Evolutionary conservation across 495 filamentous ascomycete species (phyloP), one percentile per base, ranked within the genome.

Genomic region (Glonium stellatum): DNA sequence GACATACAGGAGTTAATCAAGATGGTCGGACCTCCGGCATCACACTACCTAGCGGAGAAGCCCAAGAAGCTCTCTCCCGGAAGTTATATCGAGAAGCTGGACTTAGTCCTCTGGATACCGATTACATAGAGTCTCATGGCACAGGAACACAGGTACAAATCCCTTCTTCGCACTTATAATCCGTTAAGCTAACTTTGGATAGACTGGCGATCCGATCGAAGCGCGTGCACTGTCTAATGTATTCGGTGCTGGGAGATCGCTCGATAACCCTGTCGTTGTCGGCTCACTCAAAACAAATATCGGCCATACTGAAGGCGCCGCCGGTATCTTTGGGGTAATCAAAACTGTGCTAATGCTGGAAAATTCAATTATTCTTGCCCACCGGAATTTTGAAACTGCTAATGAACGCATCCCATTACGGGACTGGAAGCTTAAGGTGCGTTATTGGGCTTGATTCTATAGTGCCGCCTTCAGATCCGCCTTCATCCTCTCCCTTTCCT

Each of bases 271-370:
- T 27, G 4, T 63, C n/a, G 1, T 19, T n/a, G 75, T 87, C 22
- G 83, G 83, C 15, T 82, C 82, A 11, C 5, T 52, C 12, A 70
- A 71, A 53, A 50, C 67, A 1, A 70, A 69, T 55, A 76, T 84
- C 21, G 69, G 70, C 1, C 70, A 71, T 53, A 21, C 61, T 0
- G 70, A 70, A 48, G 68, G 66, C 1, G 66, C 57, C 8, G 59
- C 62, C 51, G 69, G 70, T 37, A 59, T 77, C 12, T 72, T 72
- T 9, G 69, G 71, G 12, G 51, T 77, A 1, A 73, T 74, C 51
- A 76, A 76, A 37, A 60, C 69, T 5, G 62, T 76, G n/a, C 56
- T 76, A 11, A 57, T 63, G 10, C 67, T 77, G 34, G 72, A 77
- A 51, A 71, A 70, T 11, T 71, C 65, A 0, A 58, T 73, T n/a